A percentile compares a stretch with the other conserved stretches of the same genome.
Evolutionary conservation across 2,329 filamentous ascomycete genomes (phyloP).

Genomic region (Neopestalotiopsis rosae): DNA sequence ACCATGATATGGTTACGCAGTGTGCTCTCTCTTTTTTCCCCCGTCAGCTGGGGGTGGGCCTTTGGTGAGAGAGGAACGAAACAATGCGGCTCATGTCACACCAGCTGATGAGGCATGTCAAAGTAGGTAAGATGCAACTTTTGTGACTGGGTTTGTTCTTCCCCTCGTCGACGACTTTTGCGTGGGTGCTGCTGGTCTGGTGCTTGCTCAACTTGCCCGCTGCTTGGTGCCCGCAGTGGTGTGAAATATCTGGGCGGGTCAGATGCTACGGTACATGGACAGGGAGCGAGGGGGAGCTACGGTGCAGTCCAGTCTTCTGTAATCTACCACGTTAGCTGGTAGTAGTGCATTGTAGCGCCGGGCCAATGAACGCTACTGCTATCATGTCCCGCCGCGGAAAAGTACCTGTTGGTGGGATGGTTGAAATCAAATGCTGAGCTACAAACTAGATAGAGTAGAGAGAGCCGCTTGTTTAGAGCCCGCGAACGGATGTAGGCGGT

Average conservation of each 20-base stretch:
- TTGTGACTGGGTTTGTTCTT: background rate
- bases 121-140: background rate
- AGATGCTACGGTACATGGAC: background rate
- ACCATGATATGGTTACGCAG: background rate
- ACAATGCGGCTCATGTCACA: background rate
- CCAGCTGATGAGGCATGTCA: slow-evolving; percentile 1
- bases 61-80: background rate
- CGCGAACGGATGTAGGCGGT: background rate
- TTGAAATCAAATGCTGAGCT: background rate
- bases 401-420: background rate
- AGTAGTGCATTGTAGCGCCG: background rate
- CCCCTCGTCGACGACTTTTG: background rate
- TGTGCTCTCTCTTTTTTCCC: background rate
- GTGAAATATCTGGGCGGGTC: slow-evolving; percentile 1
- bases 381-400: background rate
- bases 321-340: background rate
- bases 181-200: background rate
- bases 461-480: background rate
- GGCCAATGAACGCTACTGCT: background rate
- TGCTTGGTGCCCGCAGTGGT: background rate
- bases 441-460: background rate
- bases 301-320: background rate
- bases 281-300: background rate
- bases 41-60: background rate
- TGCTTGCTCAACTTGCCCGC: background rate